Percentiles rank a stretch among this genome's conserved stretches.
Conservation (phyloP, 2,329 filamentous ascomycete species). For the Exophiala dermatitidis region DNA sequence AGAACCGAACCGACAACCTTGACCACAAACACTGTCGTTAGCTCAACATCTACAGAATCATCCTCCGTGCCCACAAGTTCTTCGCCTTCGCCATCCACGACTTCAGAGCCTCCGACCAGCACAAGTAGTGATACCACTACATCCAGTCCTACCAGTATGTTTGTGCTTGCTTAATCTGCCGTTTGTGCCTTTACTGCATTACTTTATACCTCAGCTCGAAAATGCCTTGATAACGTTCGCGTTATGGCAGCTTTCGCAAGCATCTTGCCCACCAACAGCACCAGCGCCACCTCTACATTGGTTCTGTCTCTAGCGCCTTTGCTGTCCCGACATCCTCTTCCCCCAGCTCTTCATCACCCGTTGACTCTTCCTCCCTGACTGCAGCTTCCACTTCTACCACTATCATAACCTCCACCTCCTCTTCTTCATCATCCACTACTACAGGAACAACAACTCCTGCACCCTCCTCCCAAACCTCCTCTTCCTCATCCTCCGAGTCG, state of each 20-base stretch:
- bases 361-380: slow-evolving; percentile 14
- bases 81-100: not conserved
- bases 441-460: slow-evolving; percentile 6
- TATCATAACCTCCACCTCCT: slow-evolving; percentile 5
- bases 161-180: slow-evolving; percentile 1
- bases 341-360: slow-evolving; percentile 5
- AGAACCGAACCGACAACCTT: slow-evolving; percentile 1
- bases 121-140: not conserved
- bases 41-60: slow-evolving; percentile 1
- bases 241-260: slow-evolving; percentile 18
- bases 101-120: not conserved
- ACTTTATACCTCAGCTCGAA: slow-evolving; percentile 1
- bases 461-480: slow-evolving; percentile 8
- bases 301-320: slow-evolving; percentile 1
- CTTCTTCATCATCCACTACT: slow-evolving; percentile 6
- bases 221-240: slow-evolving; percentile 13
- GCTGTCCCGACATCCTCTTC: slow-evolving; percentile 4
- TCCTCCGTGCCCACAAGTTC: not conserved
- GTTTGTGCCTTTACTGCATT: slow-evolving; percentile 1
- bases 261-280: slow-evolving; percentile 4
- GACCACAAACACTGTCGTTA: not conserved
- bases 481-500: not conserved
- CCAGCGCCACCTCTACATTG: not conserved
- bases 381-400: slow-evolving; percentile 13
- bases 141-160: slow-evolving; percentile 14